Evolutionary conservation across 345 rosid genomes (phyloP).

Genomic region (Camelina sativa): DNA sequence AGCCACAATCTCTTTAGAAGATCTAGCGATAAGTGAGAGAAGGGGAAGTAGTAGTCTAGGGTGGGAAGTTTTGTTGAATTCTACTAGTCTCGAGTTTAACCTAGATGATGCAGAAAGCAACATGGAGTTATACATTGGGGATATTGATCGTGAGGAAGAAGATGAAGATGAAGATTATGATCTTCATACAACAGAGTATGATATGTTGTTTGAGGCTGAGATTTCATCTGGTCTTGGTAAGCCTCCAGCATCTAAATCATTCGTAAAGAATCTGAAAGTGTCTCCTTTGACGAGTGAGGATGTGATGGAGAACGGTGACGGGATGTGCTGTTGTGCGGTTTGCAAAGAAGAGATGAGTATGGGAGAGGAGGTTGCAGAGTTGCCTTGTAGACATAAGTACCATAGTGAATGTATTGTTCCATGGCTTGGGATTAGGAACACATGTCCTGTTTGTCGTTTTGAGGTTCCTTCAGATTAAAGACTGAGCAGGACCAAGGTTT

Average conservation of each 20-base stretch:
- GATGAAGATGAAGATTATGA: constrained; percentile 51
- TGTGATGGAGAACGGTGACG: constrained; percentile 35
- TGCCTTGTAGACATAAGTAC: constrained; percentile 84
- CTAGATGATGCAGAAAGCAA: constrained; percentile 56
- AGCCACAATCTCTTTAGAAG: constrained; percentile 61
- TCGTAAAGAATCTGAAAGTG: constrained; percentile 61
- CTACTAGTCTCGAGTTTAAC: constrained; percentile 59
- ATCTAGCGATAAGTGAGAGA: constrained; percentile 57
- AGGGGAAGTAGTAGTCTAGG: constrained; percentile 52
- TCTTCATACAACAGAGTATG: constrained; percentile 68
- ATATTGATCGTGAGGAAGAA: neutral
- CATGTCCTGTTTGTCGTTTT: constrained; percentile 93
- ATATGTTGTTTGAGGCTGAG: constrained; percentile 76
- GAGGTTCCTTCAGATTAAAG: constrained; percentile 79
- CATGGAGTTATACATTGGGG: constrained; percentile 51
- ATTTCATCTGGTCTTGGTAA: constrained; percentile 53
- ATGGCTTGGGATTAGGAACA: constrained; percentile 84
- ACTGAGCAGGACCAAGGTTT: constrained; percentile 40
- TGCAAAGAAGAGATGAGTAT: constrained; percentile 82
- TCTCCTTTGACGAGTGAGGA: constrained; percentile 61
- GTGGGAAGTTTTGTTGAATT: constrained; percentile 85
- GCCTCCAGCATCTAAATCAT: constrained; percentile 76
- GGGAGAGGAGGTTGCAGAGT: constrained; percentile 67
- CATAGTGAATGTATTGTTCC: constrained; percentile 88
- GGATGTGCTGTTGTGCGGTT: constrained; percentile 74